These are phyloP conservation scores for Erodium maritimum DNA, from an alignment of 345 rosid genomes.

Conservation along the genomic window DNA sequence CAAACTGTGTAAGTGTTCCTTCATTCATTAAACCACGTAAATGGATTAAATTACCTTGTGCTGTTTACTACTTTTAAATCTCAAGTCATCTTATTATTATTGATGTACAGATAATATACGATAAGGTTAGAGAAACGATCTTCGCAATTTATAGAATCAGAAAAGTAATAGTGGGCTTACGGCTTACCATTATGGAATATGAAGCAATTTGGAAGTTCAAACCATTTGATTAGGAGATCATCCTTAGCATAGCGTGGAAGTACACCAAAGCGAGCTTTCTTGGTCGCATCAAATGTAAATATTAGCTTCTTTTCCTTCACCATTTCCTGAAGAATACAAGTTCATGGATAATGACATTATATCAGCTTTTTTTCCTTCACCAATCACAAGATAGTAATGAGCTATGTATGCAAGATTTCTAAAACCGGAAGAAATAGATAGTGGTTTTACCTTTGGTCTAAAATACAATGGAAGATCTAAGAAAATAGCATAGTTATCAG, in stretches of 20 bases:
- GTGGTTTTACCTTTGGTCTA: conserved; percentile 57
- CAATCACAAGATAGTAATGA: too few species aligned
- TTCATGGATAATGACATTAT: not conserved
- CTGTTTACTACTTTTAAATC: too few species aligned
- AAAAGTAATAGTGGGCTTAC: conserved; percentile 21
- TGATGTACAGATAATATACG: too few species aligned
- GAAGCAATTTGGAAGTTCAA: conserved; percentile 96
- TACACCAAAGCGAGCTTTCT: conserved; percentile 80
- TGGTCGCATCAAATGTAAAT: conserved; percentile 65
- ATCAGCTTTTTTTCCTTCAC: not conserved
- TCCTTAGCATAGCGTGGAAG: conserved; percentile 89
- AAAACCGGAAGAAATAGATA: too few species aligned
- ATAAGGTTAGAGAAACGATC: too few species aligned
- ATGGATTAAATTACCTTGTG: too few species aligned
- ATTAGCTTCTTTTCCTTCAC: conserved; percentile 69
- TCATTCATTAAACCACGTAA: too few species aligned
- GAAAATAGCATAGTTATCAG: conserved; percentile 83
- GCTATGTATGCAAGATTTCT: too few species aligned
- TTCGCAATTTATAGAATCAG: not conserved
- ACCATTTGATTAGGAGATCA: conserved; percentile 78
- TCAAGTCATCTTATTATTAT: too few species aligned
- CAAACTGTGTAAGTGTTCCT: too few species aligned
- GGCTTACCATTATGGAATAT: conserved; percentile 80
- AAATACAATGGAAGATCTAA: conserved; percentile 88
- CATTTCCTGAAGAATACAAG: conserved; percentile 52